Evolutionary conservation across 441 rosid genomes (phyloP).

Genomic region (Jatropha multifida): DNA sequence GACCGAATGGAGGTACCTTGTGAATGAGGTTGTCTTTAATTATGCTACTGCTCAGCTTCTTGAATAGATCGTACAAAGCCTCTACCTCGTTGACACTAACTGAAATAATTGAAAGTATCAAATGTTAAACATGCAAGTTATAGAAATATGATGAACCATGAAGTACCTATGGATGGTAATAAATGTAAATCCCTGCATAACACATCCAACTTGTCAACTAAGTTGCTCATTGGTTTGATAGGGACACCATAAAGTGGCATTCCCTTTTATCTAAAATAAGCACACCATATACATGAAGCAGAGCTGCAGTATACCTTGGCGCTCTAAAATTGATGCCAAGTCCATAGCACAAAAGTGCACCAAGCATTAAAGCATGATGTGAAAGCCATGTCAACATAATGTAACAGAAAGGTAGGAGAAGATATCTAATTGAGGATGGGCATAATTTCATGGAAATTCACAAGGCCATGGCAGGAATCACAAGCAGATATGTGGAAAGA

Average conservation of each 20-base stretch:
- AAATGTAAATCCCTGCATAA: conserved; percentile 4
- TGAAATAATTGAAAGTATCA: conserved; percentile 22
- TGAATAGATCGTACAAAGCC: conserved; percentile 62
- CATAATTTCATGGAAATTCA: not conserved
- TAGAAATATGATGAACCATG: not conserved
- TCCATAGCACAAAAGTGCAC: not conserved
- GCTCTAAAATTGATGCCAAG: not conserved
- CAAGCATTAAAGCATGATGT: not conserved
- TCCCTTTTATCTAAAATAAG: not conserved
- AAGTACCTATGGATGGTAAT: not conserved
- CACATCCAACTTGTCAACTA: not conserved
- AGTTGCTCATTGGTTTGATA: not conserved
- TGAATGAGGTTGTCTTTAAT: conserved; percentile 50
- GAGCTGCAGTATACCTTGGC: not conserved
- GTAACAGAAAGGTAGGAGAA: not conserved
- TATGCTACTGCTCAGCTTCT: conserved; percentile 59
- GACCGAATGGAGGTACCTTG: conserved; percentile 40
- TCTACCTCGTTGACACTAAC: conserved; percentile 70
- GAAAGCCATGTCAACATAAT: not conserved
- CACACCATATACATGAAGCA: not conserved
- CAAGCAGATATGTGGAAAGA: not conserved
- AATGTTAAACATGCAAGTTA: not conserved
- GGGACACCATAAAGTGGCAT: not conserved
- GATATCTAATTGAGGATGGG: not conserved
- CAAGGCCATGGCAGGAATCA: not conserved